Conservation (phyloP, 805 yeast genomes). For the Candida xyloterini region DNA sequence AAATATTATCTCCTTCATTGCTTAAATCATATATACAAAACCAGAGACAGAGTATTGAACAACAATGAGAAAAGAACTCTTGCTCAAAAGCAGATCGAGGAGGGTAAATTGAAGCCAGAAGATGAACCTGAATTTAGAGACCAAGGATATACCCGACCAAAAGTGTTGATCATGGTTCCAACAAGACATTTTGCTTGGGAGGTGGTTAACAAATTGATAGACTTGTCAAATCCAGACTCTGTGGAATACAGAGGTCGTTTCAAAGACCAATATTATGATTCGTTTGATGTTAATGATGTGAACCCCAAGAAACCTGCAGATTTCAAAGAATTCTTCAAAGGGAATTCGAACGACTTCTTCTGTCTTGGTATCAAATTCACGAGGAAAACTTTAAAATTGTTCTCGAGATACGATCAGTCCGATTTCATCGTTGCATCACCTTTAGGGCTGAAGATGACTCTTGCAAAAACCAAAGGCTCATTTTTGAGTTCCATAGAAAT, state of each 20-base stretch:
- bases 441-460: slow-evolving; percentile 75
- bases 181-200: slow-evolving; percentile 76
- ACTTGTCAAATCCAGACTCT: slow-evolving; percentile 65
- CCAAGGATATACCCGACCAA: slow-evolving; percentile 95
- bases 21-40: slow-evolving; percentile 79
- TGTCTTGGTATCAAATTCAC: slow-evolving; percentile 89
- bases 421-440: slow-evolving; percentile 92
- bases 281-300: slow-evolving; percentile 29
- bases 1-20: slow-evolving; percentile 67
- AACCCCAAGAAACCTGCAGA: slow-evolving; percentile 72
- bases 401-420: slow-evolving; percentile 76
- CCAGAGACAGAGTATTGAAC: slow-evolving; percentile 80
- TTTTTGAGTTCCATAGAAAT: slow-evolving; percentile 88
- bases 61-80: slow-evolving; percentile 60
- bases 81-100: slow-evolving; percentile 35
- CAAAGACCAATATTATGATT: slow-evolving; percentile 61
- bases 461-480: slow-evolving; percentile 48
- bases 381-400: slow-evolving; percentile 79
- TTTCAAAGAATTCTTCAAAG: slow-evolving; percentile 74
- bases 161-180: slow-evolving; percentile 77
- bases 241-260: slow-evolving; percentile 81
- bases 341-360: slow-evolving; percentile 90
- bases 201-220: slow-evolving; percentile 58
- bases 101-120: slow-evolving; percentile 29
- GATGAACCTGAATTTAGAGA: slow-evolving; percentile 69